Percentiles rank a stretch among this genome's conserved stretches.
Evolutionary conservation across 768 basidiomycete genomes (phyloP).

Genomic region (Amanita fuliginea): DNA sequence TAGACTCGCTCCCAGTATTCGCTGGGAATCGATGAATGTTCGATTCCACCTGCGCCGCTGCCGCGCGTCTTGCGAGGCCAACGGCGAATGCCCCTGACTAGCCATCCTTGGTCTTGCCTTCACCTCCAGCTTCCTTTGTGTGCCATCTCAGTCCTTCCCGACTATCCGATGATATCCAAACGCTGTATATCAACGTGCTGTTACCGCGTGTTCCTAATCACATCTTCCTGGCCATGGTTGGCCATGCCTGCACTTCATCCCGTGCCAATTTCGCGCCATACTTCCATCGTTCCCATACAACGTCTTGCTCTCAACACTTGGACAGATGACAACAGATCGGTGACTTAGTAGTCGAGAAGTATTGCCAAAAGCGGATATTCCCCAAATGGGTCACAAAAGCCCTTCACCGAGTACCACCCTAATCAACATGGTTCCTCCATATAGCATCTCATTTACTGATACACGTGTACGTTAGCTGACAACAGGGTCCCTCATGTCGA

Average conservation of each 20-base stretch:
- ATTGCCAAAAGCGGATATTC: neutral
- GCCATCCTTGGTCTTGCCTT: neutral
- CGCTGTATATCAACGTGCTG: neutral
- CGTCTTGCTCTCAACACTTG: neutral
- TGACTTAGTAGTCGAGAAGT: neutral
- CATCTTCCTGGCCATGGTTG: neutral
- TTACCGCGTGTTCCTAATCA: conserved; percentile 1
- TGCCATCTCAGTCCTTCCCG: neutral
- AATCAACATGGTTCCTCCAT: neutral
- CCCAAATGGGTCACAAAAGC: neutral
- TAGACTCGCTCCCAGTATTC: conserved; percentile 4
- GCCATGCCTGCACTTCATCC: neutral
- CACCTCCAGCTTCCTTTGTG: neutral
- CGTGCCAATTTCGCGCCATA: neutral
- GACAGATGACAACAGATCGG: neutral
- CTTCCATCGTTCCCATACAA: neutral
- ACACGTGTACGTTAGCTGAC: conserved; percentile 6
- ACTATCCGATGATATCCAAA: neutral
- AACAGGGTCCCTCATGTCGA: conserved; percentile 6
- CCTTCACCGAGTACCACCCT: neutral
- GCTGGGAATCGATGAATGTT: conserved; percentile 5
- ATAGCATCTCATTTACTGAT: conserved; percentile 1
- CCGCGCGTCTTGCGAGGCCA: conserved; percentile 4
- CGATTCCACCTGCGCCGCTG: conserved; percentile 6
- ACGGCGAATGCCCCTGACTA: neutral